Evolutionary conservation across 495 filamentous ascomycete genomes (phyloP), one percentile per base, ranked within the genome.

Genomic region (Aspergillus incahuasiensis): DNA sequence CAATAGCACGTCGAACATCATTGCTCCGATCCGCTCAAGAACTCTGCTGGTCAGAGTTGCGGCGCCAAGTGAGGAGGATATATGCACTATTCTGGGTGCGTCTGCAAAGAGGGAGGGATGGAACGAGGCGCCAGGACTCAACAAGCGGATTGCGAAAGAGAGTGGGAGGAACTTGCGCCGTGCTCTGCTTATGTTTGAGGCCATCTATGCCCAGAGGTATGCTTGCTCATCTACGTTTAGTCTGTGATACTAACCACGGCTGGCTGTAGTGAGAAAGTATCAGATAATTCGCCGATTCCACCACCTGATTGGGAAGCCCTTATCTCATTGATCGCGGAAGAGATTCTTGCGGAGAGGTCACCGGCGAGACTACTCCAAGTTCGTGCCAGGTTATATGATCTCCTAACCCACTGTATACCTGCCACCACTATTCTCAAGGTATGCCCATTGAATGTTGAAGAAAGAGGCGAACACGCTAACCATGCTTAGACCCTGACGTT

Each of bases 271-370:
- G 94, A 97, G 71, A 92, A 88, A 75, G 84, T 97, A 34, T 89
- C 85, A 24, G 92, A 96, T 46, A 83, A 76, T 44, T 96, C 91
- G 5, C 84, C 83, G 1, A 95, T 98, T 38, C 94, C 94, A 21
- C 92, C 91, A 1, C 90, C 94, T 5, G 94, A 98, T 63, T 98
- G 94, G 88, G 94, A 98, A 65, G 89, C 88, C 0, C 79, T 98
- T 25, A 90, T 98, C 61, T 71, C 79, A 22, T 82, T 95, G 66
- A 87, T 94, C 42, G 91, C 95, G 20, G 86, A 88, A 64, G 91
- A 97, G 59, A 95, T 98, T 53, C 80, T 96, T 60, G 86, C 84
- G 28, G 92, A 97, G 70, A 90, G 92, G 66, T 89, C 90, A 40
- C 92, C 95, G 3, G 85, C 87, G 39, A 79, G 87, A 25, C 88